Evolutionary conservation across 208 protist species (phyloP).

Genomic region (Endotrypanum monterogeii): DNA sequence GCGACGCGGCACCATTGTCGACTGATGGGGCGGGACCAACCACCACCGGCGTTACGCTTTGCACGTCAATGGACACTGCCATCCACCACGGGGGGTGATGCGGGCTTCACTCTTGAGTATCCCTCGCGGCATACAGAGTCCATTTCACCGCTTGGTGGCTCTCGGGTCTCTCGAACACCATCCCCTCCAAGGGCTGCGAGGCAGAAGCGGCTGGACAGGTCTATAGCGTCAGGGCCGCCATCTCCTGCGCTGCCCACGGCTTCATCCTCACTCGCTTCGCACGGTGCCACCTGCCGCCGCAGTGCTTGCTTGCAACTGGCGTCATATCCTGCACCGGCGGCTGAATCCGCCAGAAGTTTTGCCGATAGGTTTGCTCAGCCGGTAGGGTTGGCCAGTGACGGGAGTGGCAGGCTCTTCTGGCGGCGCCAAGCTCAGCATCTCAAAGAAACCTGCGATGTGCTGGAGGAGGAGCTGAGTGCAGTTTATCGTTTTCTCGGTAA

Average conservation of each 20-base stretch:
- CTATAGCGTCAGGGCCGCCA: not conserved
- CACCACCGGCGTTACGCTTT: slow-evolving; percentile 15
- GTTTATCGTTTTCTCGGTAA: slow-evolving; percentile 16
- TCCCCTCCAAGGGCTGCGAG: not conserved
- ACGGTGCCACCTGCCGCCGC: not conserved
- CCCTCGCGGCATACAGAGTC: slow-evolving; percentile 13
- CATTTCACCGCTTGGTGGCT: not conserved
- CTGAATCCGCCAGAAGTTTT: not conserved
- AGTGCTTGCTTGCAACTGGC: not conserved
- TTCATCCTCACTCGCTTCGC: not conserved
- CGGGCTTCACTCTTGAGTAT: not conserved
- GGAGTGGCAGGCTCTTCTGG: slow-evolving; percentile 17
- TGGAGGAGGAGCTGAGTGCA: slow-evolving; percentile 16
- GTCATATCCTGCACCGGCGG: not conserved
- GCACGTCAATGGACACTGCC: slow-evolving; percentile 32
- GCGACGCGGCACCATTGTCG: not conserved
- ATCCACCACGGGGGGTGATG: not conserved
- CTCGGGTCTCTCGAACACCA: not conserved
- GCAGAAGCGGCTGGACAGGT: not conserved
- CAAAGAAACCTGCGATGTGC: slow-evolving; percentile 4
- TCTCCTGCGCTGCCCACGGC: not conserved
- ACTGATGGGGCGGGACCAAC: slow-evolving; percentile 11
- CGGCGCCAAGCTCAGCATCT: slow-evolving; percentile 25
- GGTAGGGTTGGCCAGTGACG: not conserved
- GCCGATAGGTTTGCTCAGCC: not conserved